Evolutionary conservation across 2,329 filamentous ascomycete genomes (phyloP).

Genomic region (Monilinia polystroma): DNA sequence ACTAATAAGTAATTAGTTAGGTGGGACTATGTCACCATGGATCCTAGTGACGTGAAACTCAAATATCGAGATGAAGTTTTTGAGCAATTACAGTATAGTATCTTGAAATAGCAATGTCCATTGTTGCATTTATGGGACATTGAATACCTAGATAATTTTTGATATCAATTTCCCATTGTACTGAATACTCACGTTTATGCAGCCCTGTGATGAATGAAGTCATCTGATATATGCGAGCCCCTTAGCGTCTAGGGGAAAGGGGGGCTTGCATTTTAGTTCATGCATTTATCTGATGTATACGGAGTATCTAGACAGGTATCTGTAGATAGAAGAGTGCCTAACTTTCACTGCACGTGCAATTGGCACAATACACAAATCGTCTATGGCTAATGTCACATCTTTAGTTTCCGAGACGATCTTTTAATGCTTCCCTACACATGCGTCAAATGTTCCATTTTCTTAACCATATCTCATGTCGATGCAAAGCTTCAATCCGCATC

Average conservation of each 20-base stretch:
- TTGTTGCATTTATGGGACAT: neutral
- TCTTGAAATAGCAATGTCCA: neutral
- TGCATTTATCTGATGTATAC: neutral
- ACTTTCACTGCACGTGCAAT: neutral
- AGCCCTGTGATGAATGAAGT: neutral
- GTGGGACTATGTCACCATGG: conserved; percentile 4
- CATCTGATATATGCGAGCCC: neutral
- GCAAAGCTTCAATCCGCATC: neutral
- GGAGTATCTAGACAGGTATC: no score
- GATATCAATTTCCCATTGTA: neutral
- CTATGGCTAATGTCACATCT: neutral
- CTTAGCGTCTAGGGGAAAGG: no score
- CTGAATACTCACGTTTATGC: neutral
- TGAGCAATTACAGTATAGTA: neutral
- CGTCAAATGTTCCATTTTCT: neutral
- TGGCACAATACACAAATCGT: neutral
- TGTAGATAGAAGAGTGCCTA: neutral
- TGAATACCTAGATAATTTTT: neutral
- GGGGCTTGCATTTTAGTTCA: neutral
- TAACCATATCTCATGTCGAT: neutral
- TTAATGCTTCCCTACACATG: neutral
- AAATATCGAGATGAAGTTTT: neutral
- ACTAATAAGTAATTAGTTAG: neutral
- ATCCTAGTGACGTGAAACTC: conserved; percentile 1
- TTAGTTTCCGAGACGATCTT: neutral